Evolutionary conservation across 2,329 filamentous ascomycete genomes (phyloP), one percentile per base, ranked within the genome.

Genomic region (Gnomoniopsis smithogilvyi): DNA sequence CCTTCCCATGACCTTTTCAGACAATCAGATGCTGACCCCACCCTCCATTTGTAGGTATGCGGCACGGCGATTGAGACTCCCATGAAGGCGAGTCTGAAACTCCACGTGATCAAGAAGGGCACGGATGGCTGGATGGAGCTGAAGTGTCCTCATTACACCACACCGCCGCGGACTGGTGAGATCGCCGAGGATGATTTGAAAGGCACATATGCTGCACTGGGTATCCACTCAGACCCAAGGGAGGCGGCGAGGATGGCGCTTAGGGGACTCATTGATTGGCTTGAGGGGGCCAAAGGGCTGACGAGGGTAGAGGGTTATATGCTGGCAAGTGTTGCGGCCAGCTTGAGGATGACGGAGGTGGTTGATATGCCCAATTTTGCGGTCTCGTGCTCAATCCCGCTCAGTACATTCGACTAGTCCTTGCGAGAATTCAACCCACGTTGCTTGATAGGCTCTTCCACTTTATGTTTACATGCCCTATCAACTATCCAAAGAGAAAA

Each of bases 1-100:
- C 26, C 26, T 30, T 8, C 26, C 26, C 4, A 30, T 30, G 4
- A 30, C 8, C 26, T 30, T 4, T 30, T 30, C 26, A 30, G 8
- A 30, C 26, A 30, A 30, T 4, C 8, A 30, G 26, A 30, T 30
- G 26, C 26, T 30, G 26, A 30, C 26, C 4, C 26, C 26, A 30
- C 26, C 4, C 26, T 8, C 26, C 4, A 30, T 30, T 30, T 30
- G 26, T 30, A 30, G 26, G 26, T 83, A 22, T 82, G 80, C 63
- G 80, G 81, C 6, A 81, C 79, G n/a, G 81, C 81, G 7, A 80
- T 83, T 63, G 81, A 83, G 71, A 82, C 80, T 26, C 74, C 78
- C 1, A 78, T 81, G 69, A 74, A 70, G 59, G 80, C 79, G 0
- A 75, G 74, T 0, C 64, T 83, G 36, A 73, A 76, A n/a, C 72